Conservation (phyloP, 2,329 filamentous ascomycete species). For the Arthrobotrys sinensis region DNA sequence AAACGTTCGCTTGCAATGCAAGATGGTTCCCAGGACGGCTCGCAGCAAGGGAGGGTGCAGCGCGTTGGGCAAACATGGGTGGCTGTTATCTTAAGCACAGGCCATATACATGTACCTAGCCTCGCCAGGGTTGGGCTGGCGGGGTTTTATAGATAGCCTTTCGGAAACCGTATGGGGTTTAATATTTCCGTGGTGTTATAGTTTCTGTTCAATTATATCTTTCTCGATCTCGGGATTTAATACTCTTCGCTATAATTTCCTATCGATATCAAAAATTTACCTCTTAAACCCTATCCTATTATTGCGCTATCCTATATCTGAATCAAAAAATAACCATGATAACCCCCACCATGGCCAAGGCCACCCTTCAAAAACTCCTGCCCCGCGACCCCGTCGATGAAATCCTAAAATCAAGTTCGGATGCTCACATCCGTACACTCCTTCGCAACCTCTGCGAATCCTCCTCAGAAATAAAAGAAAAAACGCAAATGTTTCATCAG, state of each 20-base stretch:
- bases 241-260: too few species aligned
- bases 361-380: background rate
- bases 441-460: conserved; percentile 49
- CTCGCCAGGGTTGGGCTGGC: too few species aligned
- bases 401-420: conserved; percentile 34
- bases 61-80: conserved; percentile 19
- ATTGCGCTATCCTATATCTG: background rate
- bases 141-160: background rate
- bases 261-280: too few species aligned
- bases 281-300: too few species aligned
- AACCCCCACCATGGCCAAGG: background rate
- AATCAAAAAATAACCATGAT: background rate
- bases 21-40: background rate
- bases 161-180: too few species aligned
- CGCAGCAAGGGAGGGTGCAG: background rate
- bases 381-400: conserved; percentile 29
- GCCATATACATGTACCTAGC: background rate
- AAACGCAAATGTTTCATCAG: conserved; percentile 22
- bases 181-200: too few species aligned
- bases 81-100: background rate
- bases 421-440: conserved; percentile 42
- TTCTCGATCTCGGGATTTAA: too few species aligned
- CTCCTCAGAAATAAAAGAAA: conserved; percentile 19
- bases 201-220: too few species aligned
- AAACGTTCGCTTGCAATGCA: conserved; percentile 9